Conservation (phyloP, 768 basidiomycete species). For the Leucosporidium yakuticum region DNA sequence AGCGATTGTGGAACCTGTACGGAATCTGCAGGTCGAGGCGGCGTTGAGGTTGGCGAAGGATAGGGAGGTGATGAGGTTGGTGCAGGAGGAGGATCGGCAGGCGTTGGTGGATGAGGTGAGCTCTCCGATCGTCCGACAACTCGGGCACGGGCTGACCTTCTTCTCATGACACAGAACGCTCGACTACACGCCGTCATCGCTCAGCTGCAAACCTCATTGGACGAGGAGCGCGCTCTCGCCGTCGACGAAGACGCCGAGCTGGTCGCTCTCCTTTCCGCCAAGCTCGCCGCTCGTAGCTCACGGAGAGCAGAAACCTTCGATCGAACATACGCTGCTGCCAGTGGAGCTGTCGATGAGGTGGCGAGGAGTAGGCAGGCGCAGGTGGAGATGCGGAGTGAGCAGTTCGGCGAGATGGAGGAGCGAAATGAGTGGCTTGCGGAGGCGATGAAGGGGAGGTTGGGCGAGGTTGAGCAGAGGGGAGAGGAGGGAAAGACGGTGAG, state of each 20-base stretch:
- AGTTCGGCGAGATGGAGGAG: neutral
- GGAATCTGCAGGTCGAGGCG: neutral
- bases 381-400: neutral
- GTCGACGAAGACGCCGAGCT: neutral
- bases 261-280: neutral
- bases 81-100: neutral
- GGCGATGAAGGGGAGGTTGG: neutral
- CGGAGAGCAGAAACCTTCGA: neutral
- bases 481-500: neutral
- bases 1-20: conserved; percentile 2
- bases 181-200: neutral
- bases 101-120: conserved; percentile 3
- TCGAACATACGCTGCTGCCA: neutral
- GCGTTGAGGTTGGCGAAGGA: neutral
- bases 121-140: too few relatives aligned
- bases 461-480: neutral
- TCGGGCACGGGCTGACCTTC: too few relatives aligned
- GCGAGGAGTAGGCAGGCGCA: neutral
- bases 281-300: neutral
- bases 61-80: neutral
- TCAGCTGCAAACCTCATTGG: neutral
- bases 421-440: neutral
- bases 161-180: neutral
- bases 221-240: neutral
- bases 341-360: neutral